phyloP scores from a whole-genome alignment of 176 grass and related monocot genomes.

The Chrysopogon serrulatus region DNA sequence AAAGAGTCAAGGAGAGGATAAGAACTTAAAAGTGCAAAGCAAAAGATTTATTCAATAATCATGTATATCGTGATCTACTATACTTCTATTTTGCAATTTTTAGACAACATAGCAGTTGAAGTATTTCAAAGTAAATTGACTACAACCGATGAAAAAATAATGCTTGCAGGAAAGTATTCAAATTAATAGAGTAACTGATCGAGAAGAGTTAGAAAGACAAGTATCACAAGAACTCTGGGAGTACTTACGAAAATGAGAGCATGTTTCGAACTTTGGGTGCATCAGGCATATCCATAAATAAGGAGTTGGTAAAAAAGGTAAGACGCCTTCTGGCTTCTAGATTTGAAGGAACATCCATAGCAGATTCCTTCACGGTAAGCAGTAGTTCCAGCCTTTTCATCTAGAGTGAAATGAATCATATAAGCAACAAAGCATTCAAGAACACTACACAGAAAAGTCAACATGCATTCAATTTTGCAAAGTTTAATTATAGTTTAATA shows the following conservation, averaged over 20 bases:
- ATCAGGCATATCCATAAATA: slow-evolving; percentile 99
- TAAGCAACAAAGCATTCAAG: slow-evolving; percentile 23
- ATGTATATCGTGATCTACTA: background rate
- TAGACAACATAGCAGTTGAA: background rate
- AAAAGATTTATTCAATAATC: background rate
- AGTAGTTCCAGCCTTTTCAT: slow-evolving; percentile 77
- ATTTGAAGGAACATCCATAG: slow-evolving; percentile 95
- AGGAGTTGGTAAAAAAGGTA: slow-evolving; percentile 91
- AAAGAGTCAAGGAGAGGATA: background rate
- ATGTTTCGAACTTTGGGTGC: slow-evolving; percentile 93
- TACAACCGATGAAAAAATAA: slow-evolving; percentile 1
- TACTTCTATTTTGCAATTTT: slow-evolving; percentile 7
- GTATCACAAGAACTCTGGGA: background rate
- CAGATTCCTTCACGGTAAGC: slow-evolving; percentile 91
- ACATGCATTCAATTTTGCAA: background rate
- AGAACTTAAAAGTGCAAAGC: background rate
- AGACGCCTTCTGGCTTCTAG: slow-evolving; percentile 84
- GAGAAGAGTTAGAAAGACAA: background rate
- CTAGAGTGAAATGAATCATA: slow-evolving; percentile 30
- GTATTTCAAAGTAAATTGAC: slow-evolving; percentile 14
- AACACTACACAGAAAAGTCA: background rate
- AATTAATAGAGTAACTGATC: background rate
- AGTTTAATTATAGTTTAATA: slow-evolving; percentile 5
- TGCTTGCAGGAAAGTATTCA: background rate
- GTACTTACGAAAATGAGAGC: slow-evolving; percentile 94